Base-by-base conservation (phyloP, 108 stramenopile genomes). In the Skeletonema potamos region DNA sequence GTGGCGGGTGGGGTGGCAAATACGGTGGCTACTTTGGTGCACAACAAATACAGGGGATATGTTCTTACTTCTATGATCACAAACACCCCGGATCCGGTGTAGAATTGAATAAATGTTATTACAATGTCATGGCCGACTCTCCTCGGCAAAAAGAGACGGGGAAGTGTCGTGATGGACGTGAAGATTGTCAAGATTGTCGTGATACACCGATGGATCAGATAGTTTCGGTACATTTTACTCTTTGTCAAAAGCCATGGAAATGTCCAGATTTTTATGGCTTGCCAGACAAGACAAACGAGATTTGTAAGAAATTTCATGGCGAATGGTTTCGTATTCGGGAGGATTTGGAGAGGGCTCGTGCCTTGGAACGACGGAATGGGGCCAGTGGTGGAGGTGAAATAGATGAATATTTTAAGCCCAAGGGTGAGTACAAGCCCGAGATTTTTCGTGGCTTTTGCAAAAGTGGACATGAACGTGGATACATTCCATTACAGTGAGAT, bases 101-200 rank as follows among this genome's bases (percentile, higher is more conserved):
- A 6, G 92, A 91, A 70, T 71, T 93, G 70, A 90, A 90, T 82
- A 87, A 93, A 58, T 98, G 97, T 67, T 71, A 82, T 27, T 96
- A 92, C 78, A 98, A 98, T 77, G 82, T 87, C 69, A 97, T 98
- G 96, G 84, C 72, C n/a, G 94, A 96, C 58, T 82, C 87, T 58
- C 96, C 96, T 2, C 79, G 87, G 27, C 85, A 71, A 20, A 28
- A 33, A 51, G 73, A 34, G 33, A 6, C 18, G 4, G 55, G 62
- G 43, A 68, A 79, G 4, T 84, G 83, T 62, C 76, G 66, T 20
- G 86, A 77, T 72, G 82, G 82, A 41, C 55, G 58, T 54, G 70
- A 73, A 15, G 64, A 67, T 4, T 90, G 94, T 67, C 81, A 92
- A 62, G 89, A 95, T 77, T 92, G 90, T 71, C 79, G 91, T 18